Conservation (phyloP, 225 moss, liverwort and hornwort species). For the Sphagnum tenellum region DNA sequence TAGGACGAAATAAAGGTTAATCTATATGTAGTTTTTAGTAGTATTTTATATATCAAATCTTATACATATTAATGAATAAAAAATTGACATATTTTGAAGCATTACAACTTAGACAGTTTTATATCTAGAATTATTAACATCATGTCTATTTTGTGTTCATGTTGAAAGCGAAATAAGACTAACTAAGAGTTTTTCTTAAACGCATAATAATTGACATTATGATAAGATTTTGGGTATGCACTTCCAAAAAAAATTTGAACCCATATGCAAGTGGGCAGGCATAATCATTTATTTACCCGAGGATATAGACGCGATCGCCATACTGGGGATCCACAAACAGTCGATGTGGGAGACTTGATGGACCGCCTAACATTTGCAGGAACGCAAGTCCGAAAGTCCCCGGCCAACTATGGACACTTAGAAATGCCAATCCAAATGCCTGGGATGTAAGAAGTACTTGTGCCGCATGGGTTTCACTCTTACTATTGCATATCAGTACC, state of each 20-base stretch:
- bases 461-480: constrained; percentile 33
- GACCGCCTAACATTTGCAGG: constrained; percentile 29
- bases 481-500: constrained; percentile 37
- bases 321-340: constrained; percentile 18
- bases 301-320: constrained; percentile 41
- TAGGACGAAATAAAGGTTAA: no score
- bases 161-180: no score
- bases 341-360: constrained; percentile 23
- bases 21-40: no score
- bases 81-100: no score
- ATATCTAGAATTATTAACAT: no score
- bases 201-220: no score
- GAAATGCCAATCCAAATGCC: constrained; percentile 39
- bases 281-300: constrained; percentile 17
- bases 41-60: no score
- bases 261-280: neutral
- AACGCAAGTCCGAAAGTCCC: constrained; percentile 44
- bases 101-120: no score
- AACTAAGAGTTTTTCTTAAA: no score
- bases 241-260: neutral
- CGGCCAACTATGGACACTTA: constrained; percentile 24
- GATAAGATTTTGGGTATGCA: neutral
- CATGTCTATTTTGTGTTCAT: no score
- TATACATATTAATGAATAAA: no score
- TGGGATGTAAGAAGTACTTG: constrained; percentile 39